A percentile compares a stretch with the other conserved stretches of the same genome.
Conservation (phyloP, 2,329 filamentous ascomycete species). For the Aspergillus novoparasiticus region DNA sequence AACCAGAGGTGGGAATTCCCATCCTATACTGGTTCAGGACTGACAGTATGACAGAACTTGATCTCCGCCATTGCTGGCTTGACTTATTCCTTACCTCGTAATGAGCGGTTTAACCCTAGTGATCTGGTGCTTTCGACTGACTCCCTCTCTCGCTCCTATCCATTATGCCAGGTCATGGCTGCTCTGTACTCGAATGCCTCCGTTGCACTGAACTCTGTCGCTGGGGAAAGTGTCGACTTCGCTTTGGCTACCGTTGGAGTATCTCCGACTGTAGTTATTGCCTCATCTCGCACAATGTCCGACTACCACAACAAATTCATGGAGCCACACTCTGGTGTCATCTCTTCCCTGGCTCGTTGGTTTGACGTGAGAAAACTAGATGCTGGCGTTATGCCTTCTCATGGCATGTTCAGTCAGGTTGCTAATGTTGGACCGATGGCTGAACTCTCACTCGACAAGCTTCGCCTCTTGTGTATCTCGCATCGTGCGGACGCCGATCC, state of each 20-base stretch:
- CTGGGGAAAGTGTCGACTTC: slow-evolving; percentile 72
- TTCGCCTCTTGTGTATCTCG: slow-evolving; percentile 79
- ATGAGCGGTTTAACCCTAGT: slow-evolving; percentile 70
- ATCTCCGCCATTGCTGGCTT: slow-evolving; percentile 82
- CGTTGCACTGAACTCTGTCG: slow-evolving; percentile 85
- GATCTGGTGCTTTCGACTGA: slow-evolving; percentile 88
- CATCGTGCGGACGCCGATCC: slow-evolving; percentile 67
- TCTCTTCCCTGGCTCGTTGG: slow-evolving; percentile 70
- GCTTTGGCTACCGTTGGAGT: slow-evolving; percentile 71
- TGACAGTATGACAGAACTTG: slow-evolving; percentile 63
- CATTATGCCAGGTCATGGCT: slow-evolving; percentile 76
- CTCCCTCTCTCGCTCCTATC: slow-evolving; percentile 75
- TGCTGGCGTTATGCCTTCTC: slow-evolving; percentile 72
- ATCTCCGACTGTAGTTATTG: slow-evolving; percentile 79
- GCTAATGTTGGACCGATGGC: slow-evolving; percentile 41
- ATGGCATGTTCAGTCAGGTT: slow-evolving; percentile 59
- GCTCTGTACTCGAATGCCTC: slow-evolving; percentile 85
- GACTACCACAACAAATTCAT: slow-evolving; percentile 67
- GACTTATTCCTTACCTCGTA: slow-evolving; percentile 72
- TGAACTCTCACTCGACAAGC: slow-evolving; percentile 59
- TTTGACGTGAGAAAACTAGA: slow-evolving; percentile 71
- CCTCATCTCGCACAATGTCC: slow-evolving; percentile 72
- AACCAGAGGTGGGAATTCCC: slow-evolving; percentile 57
- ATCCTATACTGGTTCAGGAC: neutral
- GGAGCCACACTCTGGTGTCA: slow-evolving; percentile 60